Evolutionary conservation across 2,329 filamentous ascomycete species (phyloP).

Genomic region (Trichoderma sp.): DNA sequence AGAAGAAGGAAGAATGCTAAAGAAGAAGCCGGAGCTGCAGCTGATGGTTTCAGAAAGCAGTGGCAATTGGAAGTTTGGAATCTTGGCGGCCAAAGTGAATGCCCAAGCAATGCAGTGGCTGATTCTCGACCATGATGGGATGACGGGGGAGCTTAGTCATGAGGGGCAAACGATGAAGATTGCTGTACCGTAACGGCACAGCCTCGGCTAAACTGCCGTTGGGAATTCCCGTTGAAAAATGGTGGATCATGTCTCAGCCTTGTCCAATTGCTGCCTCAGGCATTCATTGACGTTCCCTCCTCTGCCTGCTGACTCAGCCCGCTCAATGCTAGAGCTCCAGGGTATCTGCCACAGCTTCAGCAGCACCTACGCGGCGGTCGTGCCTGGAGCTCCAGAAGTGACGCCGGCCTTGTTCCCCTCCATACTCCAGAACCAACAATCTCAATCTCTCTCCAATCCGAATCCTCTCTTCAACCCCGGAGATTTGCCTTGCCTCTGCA

Average conservation of each 20-base stretch:
- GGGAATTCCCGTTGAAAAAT: too few relatives aligned
- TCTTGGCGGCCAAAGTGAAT: neutral
- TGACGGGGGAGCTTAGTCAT: constrained; percentile 12
- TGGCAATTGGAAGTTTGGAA: neutral
- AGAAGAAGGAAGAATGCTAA: neutral
- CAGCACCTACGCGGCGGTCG: constrained; percentile 33
- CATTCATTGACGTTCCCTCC: too few relatives aligned
- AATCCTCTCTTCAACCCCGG: neutral
- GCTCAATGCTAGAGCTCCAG: neutral
- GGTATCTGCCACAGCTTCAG: constrained; percentile 20
- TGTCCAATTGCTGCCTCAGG: constrained; percentile 26
- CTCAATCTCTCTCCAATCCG: neutral
- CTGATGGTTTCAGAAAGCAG: neutral
- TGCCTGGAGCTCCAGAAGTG: constrained; percentile 44
- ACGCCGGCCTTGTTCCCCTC: constrained; percentile 16
- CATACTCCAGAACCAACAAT: neutral
- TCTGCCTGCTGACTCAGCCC: neutral
- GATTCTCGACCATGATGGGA: neutral
- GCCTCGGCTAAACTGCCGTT: neutral
- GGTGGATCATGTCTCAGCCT: constrained; percentile 2
- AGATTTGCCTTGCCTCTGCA: neutral
- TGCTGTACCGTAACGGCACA: neutral
- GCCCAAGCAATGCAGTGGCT: constrained; percentile 6
- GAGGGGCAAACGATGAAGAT: constrained; percentile 13
- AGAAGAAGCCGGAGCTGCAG: neutral